Evolutionary conservation across 1,284 basidiomycete genomes (phyloP).

Genomic region (Trichosporon ovoides): DNA sequence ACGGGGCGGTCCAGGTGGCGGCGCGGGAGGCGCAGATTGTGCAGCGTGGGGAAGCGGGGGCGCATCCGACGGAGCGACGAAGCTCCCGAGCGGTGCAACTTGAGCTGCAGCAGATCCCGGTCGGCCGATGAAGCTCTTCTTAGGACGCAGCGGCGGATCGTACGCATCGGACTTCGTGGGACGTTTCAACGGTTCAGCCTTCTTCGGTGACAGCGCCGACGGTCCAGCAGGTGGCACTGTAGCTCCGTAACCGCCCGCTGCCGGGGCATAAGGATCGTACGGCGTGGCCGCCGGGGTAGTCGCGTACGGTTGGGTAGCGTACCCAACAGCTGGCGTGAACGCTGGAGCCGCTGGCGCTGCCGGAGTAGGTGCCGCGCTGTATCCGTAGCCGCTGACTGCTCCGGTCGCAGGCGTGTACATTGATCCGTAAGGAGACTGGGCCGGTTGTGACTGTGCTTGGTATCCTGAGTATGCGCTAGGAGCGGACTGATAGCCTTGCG

Average conservation of each 20-base stretch:
- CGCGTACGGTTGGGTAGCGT: background rate
- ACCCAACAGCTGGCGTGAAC: slow-evolving; percentile 1
- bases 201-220: slow-evolving; percentile 12
- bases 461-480: background rate
- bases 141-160: slow-evolving; percentile 38
- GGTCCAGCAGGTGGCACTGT: slow-evolving; percentile 16
- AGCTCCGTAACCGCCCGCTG: slow-evolving; percentile 15
- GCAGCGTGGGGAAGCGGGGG: slow-evolving; percentile 12
- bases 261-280: slow-evolving; percentile 26
- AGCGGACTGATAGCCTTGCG: background rate
- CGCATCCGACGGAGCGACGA: slow-evolving; percentile 10
- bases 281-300: slow-evolving; percentile 4
- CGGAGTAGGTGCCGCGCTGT: background rate
- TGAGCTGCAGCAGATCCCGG: background rate
- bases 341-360: background rate
- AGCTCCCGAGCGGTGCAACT: background rate
- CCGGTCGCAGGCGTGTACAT: background rate
- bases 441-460: slow-evolving; percentile 7
- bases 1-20: slow-evolving; percentile 32
- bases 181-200: slow-evolving; percentile 30
- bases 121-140: slow-evolving; percentile 35
- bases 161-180: slow-evolving; percentile 41
- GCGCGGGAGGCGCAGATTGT: slow-evolving; percentile 17
- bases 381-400: background rate
- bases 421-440: background rate